Evolutionary conservation across 257 asterid species (phyloP), one percentile per base, ranked within the genome.

Genomic region (Handroanthus guayacan): DNA sequence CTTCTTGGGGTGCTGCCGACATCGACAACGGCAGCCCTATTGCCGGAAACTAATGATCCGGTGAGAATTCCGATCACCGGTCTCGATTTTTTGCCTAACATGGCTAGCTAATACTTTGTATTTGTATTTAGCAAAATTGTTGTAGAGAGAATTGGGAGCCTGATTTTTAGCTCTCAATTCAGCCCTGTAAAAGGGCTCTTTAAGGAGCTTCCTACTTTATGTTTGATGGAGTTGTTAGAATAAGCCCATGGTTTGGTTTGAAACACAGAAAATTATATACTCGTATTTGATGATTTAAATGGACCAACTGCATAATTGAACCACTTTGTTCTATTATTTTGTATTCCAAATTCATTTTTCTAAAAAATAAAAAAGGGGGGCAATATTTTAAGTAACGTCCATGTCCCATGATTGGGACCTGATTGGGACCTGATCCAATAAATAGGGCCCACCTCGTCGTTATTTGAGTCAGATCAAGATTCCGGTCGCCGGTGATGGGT

Each of bases 51-150:
- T 47, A 61, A 41, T 14, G 79, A 64, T 37, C 87, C 84, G 67
- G 87, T 56, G 14, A 88, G 74, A n/a, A 82, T 80, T 37, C 87
- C 89, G 81, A 86, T 72, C 78, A 87, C 70, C 62, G 89, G 92
- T 48, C 71, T 82, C 10, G 88, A 71, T 37, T 84, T 84, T 18
- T 86, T 84, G 11, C 88, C 75, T 10, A 88, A 36, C 94, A 90
- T 87, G 84, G 67, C 75, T 55, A 6, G 31, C 9, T 47, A 69
- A 14, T 18, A 10, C 67, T 75, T 9, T 38, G 36, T 37, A 12
- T 25, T 62, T 13, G 11, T 47, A 47, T 7, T 7, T 44, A 50
- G 7, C 5, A 2, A 11, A 14, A 3, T 66, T 38, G 20, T 31
- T 3, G 39, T 9, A 5, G 75, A 12, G 38, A 44, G 48, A 66